Percentiles rank a stretch among this genome's conserved stretches.
Conservation (phyloP, 2,329 filamentous ascomycete species). For the Alternaria panax region DNA sequence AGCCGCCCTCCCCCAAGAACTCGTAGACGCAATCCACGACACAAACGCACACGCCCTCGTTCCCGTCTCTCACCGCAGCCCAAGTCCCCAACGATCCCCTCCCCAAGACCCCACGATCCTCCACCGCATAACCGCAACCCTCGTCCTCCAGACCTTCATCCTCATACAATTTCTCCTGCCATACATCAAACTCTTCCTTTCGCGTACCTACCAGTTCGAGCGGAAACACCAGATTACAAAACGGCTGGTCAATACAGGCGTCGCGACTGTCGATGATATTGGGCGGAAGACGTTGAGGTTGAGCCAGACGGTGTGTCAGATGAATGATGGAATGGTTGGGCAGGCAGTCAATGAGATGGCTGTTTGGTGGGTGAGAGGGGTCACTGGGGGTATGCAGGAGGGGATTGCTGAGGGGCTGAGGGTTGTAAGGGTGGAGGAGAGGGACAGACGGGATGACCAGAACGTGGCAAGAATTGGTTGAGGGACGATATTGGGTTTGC, state of each 20-base stretch:
- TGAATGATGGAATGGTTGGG: slow-evolving; percentile 72
- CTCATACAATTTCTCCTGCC: slow-evolving; percentile 67
- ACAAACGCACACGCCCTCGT: slow-evolving; percentile 26
- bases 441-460: neutral
- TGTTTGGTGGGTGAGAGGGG: slow-evolving; percentile 68
- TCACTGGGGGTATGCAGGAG: slow-evolving; percentile 72
- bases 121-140: slow-evolving; percentile 64
- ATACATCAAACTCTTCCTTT: slow-evolving; percentile 64
- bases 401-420: slow-evolving; percentile 64
- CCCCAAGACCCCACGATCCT: slow-evolving; percentile 58
- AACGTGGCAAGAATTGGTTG: slow-evolving; percentile 13
- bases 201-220: slow-evolving; percentile 67
- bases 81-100: slow-evolving; percentile 9
- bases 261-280: slow-evolving; percentile 62
- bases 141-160: slow-evolving; percentile 67
- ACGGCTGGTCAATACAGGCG: slow-evolving; percentile 60
- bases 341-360: slow-evolving; percentile 63
- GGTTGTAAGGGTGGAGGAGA: slow-evolving; percentile 48
- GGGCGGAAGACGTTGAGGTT: slow-evolving; percentile 62
- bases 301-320: slow-evolving; percentile 63
- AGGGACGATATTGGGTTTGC: too few relatives aligned
- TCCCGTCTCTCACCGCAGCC: slow-evolving; percentile 15
- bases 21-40: slow-evolving; percentile 24
- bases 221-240: slow-evolving; percentile 71
- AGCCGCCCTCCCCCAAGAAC: slow-evolving; percentile 57